Conservation (phyloP, 345 rosid genomes). For the Draba incana region DNA sequence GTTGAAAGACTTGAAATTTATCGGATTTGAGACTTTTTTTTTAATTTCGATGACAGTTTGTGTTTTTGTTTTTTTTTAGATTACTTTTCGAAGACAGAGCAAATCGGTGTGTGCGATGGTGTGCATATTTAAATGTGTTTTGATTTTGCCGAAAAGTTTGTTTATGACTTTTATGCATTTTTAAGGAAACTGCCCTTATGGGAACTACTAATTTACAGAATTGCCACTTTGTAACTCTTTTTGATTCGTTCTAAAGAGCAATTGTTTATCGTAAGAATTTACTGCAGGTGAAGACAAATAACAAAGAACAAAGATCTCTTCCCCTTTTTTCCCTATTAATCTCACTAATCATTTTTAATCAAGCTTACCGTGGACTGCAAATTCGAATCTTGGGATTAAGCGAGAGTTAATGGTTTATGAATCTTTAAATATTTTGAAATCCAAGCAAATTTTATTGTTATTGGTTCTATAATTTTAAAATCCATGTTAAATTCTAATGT, state of each 20-base stretch:
- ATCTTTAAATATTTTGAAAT: too few species aligned
- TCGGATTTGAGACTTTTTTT: not conserved
- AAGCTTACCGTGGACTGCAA: not conserved
- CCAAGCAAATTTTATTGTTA: too few species aligned
- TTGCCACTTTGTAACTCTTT: not conserved
- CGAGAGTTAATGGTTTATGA: too few species aligned
- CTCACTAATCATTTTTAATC: not conserved
- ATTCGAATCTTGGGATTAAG: not conserved
- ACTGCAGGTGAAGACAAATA: too few species aligned
- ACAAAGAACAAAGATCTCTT: not conserved
- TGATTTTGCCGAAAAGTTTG: constrained; percentile 5
- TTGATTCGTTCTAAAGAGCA: not conserved
- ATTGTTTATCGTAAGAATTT: too few species aligned
- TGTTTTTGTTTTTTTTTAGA: not conserved
- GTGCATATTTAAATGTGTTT: constrained; percentile 26
- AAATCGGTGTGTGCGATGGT: constrained; percentile 22
- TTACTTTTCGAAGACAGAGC: constrained; percentile 34
- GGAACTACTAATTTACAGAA: constrained; percentile 10
- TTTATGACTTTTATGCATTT: constrained; percentile 1
- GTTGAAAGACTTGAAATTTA: not conserved
- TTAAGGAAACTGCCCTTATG: not conserved
- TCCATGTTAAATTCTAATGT: too few species aligned
- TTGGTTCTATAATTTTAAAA: too few species aligned
- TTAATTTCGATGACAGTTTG: constrained; percentile 17
- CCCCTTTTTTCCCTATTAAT: not conserved